Base-by-base conservation (phyloP, 2,329 filamentous ascomycete species). In the Magnaporthiopsis rhizophila region DNA sequence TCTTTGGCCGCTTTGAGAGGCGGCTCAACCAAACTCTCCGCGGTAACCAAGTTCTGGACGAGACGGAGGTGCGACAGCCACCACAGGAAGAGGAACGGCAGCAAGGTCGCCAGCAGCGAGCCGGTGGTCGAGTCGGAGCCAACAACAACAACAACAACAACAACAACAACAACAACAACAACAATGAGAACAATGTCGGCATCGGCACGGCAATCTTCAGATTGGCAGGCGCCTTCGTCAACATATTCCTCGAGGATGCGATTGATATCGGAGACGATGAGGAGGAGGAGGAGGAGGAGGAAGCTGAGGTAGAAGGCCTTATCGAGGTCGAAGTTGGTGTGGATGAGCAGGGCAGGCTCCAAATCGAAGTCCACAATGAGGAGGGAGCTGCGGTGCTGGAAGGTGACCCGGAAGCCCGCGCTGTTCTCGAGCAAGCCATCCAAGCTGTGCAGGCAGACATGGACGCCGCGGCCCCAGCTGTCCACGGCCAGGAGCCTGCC, bases 11-110 rank as follows among this genome's bases (percentile, higher is more conserved):
- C 0, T 76, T 82, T 32, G 83, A 86, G 69, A 74, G 73, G 57
- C 78, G 74, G 38, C 79, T 85, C 36, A 82, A 84, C 71, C 69
- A 77, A 63, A 73, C 77, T 53, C 74, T 85, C 45, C 71, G 76
- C n/a, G 78, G 79, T 7, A 66, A 70, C 15, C 69, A 69, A 2
- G 64, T 66, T 1, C 65, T 63, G 6, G 72, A 72, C 13, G 71
- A 72, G 15, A 59, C 65, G 8, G 64, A 36, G 56, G 64, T 21
- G 50, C 62, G 60, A 26, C 21, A 65, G 45, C 12, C 63, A 18
- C 59, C n/a, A 11, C 56, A 63, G 34, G 21, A 38, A 38, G 28
- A 63, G 32, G 26, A 32, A 26, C 62, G 24, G 8, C 50, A 58
- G 38, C 59, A 26, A 63, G 62, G 26, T 38, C 58, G 36, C 58